These are phyloP conservation scores for Podila clonocystis DNA, from an alignment of 192 early-diverging fungal species.

Conservation along the genomic window DNA sequence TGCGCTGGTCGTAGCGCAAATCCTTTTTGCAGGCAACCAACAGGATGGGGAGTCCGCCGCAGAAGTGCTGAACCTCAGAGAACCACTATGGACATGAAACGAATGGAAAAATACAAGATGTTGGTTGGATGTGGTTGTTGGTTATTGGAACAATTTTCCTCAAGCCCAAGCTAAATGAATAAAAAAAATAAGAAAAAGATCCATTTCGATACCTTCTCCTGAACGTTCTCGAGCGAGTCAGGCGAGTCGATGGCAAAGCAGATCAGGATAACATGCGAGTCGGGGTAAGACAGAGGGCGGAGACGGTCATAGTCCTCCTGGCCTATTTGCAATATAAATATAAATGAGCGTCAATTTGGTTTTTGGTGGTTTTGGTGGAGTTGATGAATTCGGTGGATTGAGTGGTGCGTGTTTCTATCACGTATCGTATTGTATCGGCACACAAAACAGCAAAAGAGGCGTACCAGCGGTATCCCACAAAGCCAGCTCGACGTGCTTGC, in stretches of 20 bases:
- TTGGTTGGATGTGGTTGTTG: no score
- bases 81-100: slow-evolving; percentile 74
- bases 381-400: neutral
- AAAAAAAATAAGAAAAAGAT: neutral
- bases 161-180: neutral
- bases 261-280: slow-evolving; percentile 92
- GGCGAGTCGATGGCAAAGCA: slow-evolving; percentile 91
- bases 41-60: slow-evolving; percentile 84
- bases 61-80: slow-evolving; percentile 89
- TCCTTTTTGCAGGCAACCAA: slow-evolving; percentile 92
- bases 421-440: no score
- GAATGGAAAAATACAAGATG: neutral
- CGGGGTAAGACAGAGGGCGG: slow-evolving; percentile 91
- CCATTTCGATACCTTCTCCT: slow-evolving; percentile 60
- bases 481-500: slow-evolving; percentile 73
- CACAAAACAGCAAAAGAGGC: neutral
- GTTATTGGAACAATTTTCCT: no score
- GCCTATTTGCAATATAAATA: slow-evolving; percentile 53
- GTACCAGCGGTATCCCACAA: slow-evolving; percentile 85
- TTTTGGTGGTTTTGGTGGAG: neutral
- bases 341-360: neutral
- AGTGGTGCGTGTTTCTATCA: neutral
- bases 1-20: slow-evolving; percentile 81
- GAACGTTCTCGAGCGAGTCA: slow-evolving; percentile 85
- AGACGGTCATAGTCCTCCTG: slow-evolving; percentile 98